phyloP scores from a whole-genome alignment of 1,284 basidiomycete species.

The Cutaneotrichosporon sp. region DNA sequence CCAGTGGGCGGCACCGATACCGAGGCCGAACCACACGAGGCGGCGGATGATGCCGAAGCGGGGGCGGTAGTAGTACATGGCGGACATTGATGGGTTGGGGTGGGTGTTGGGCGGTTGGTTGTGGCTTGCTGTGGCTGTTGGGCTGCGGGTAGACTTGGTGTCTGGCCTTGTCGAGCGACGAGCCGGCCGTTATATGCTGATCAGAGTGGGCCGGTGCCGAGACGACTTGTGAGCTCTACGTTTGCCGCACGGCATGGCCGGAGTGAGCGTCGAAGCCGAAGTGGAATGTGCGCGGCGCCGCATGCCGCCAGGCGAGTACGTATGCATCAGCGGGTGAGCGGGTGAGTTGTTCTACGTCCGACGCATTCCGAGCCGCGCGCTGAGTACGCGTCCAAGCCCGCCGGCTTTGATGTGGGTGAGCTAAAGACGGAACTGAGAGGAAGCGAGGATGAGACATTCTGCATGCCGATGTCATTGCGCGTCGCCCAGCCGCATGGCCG shows the following conservation, averaged over 20 bases:
- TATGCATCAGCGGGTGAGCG: not conserved
- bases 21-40: conserved; percentile 10
- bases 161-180: not conserved
- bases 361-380: not conserved
- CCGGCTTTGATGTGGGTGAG: not conserved
- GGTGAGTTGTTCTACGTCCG: not conserved
- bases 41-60: conserved; percentile 3
- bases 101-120: not conserved
- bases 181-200: not conserved
- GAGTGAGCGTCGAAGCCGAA: not conserved
- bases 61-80: not conserved
- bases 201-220: not conserved
- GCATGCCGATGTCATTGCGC: conserved; percentile 1
- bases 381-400: conserved; percentile 1
- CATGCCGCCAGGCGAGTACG: not conserved
- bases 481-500: not conserved
- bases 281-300: not conserved
- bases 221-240: not conserved
- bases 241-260: not conserved
- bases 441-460: not conserved
- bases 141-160: not conserved
- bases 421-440: not conserved
- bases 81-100: not conserved
- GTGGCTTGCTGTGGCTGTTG: not conserved
- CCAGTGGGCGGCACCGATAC: not conserved